Evolutionary conservation across 2,329 filamentous ascomycete genomes (phyloP).

Genomic region (Elsinoe batatas): DNA sequence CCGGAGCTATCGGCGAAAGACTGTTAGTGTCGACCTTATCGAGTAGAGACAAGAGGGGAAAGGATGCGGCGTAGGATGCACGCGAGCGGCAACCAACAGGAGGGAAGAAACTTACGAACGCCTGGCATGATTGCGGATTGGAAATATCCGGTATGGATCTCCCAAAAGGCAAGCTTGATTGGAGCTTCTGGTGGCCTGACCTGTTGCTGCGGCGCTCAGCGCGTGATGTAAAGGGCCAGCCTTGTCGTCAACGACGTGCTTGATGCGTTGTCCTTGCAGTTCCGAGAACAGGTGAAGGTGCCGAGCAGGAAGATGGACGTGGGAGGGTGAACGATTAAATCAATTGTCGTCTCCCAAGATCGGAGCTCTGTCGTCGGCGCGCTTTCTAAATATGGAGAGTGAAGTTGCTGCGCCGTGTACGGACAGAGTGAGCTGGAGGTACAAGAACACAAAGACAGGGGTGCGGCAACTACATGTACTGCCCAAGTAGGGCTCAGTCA

Average conservation of each 20-base stretch:
- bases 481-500: neutral
- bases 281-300: neutral
- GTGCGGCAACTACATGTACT: neutral
- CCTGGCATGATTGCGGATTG: conserved; percentile 14
- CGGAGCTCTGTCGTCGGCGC: neutral
- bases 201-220: conserved; percentile 3
- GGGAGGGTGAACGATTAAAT: neutral
- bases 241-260: neutral
- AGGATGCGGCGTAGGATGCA: neutral
- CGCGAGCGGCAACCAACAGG: conserved; percentile 1
- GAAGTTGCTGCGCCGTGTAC: neutral
- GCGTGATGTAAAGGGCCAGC: conserved; percentile 8
- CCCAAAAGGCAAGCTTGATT: conserved; percentile 8
- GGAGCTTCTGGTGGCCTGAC: conserved; percentile 5
- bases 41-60: neutral
- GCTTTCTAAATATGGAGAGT: conserved; percentile 3
- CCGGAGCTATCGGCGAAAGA: conserved; percentile 18
- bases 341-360: neutral
- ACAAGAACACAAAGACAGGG: conserved; percentile 5
- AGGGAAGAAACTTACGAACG: conserved; percentile 13
- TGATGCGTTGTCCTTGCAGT: conserved; percentile 10
- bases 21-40: conserved; percentile 15
- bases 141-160: conserved; percentile 10
- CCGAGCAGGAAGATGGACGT: neutral
- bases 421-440: neutral